These are phyloP conservation scores for Caryocar brasiliense DNA, from an alignment of 441 rosid genomes.

Conservation along the genomic window DNA sequence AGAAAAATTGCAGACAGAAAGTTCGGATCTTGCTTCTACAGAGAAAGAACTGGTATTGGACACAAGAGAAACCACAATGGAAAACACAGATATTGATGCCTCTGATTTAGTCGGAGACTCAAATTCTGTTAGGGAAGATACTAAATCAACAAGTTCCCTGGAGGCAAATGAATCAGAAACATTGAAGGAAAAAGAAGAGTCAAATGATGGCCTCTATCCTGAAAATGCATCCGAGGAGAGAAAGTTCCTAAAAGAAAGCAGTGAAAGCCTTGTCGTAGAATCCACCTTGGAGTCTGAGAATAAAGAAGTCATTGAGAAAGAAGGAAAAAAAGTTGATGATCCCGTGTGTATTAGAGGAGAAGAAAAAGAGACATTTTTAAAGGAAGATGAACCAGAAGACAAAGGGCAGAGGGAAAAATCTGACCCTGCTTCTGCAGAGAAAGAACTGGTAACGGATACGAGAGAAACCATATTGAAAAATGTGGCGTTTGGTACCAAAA, in stretches of 20 bases:
- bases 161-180: slow-evolving; percentile 6
- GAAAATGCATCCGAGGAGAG: slow-evolving; percentile 7
- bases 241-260: background rate
- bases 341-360: background rate
- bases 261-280: slow-evolving; percentile 6
- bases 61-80: slow-evolving; percentile 1
- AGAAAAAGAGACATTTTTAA: slow-evolving; percentile 9
- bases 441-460: slow-evolving; percentile 2
- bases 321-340: background rate
- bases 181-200: slow-evolving; percentile 8
- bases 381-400: slow-evolving; percentile 20
- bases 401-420: slow-evolving; percentile 9
- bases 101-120: slow-evolving; percentile 5
- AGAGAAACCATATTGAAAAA: background rate
- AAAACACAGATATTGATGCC: slow-evolving; percentile 3
- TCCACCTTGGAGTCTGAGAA: slow-evolving; percentile 2
- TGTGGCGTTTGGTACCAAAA: slow-evolving; percentile 7
- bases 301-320: slow-evolving; percentile 15
- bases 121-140: slow-evolving; percentile 9
- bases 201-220: slow-evolving; percentile 4
- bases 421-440: slow-evolving; percentile 12
- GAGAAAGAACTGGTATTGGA: slow-evolving; percentile 8
- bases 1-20: slow-evolving; percentile 14
- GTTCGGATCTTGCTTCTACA: slow-evolving; percentile 9
- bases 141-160: slow-evolving; percentile 12